A percentile compares a stretch with the other conserved stretches of the same genome.
These are phyloP conservation scores for Penicillium diatomitis DNA, from an alignment of 495 filamentous ascomycete genomes.

Conservation along the genomic window DNA sequence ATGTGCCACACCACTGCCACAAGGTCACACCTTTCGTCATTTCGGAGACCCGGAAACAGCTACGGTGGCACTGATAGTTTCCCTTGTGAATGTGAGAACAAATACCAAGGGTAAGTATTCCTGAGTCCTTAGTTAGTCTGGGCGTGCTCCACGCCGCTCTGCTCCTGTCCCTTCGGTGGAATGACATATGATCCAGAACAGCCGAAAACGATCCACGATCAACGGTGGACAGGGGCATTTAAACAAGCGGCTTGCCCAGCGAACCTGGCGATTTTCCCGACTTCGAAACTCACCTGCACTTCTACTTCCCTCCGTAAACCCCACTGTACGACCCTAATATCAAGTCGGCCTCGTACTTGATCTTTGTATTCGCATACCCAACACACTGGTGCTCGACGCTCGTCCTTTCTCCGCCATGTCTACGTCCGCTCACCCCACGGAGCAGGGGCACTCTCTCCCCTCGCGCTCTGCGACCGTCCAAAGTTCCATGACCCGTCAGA, in stretches of 20 bases:
- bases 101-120: too few relatives aligned
- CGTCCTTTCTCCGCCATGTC: slow-evolving; percentile 18
- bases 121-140: too few relatives aligned
- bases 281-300: background rate
- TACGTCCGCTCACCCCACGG: slow-evolving; percentile 26
- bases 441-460: slow-evolving; percentile 34
- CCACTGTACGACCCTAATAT: background rate
- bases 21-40: slow-evolving; percentile 1
- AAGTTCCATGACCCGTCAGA: slow-evolving; percentile 34
- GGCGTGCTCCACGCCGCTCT: too few relatives aligned
- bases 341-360: background rate
- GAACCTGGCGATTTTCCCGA: too few relatives aligned
- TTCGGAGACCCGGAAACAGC: too few relatives aligned
- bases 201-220: too few relatives aligned
- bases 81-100: too few relatives aligned
- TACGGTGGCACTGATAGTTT: too few relatives aligned
- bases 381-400: background rate
- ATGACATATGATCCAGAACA: too few relatives aligned
- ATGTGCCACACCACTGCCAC: slow-evolving; percentile 5
- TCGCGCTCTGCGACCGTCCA: slow-evolving; percentile 45
- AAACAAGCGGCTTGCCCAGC: too few relatives aligned
- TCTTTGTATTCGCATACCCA: background rate
- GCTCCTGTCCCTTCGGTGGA: too few relatives aligned
- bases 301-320: background rate
- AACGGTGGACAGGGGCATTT: too few relatives aligned